A percentile compares a stretch with the other conserved stretches of the same genome.
Conservation (phyloP, 2,329 filamentous ascomycete genomes). For the Fusarium circinatum region DNA sequence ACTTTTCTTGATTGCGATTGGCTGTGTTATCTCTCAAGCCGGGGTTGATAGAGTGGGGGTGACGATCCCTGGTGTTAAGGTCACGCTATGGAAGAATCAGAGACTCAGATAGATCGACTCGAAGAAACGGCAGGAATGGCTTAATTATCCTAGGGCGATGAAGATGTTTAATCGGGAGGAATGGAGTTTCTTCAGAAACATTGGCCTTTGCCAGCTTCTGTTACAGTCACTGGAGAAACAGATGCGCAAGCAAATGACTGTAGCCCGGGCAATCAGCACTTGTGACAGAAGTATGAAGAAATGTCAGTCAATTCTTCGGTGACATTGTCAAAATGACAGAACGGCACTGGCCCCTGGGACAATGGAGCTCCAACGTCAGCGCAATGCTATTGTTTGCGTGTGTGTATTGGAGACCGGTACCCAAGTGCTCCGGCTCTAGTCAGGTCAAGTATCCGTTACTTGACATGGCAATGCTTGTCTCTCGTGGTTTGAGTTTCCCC, state of each 20-base stretch:
- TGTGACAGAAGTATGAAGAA: neutral
- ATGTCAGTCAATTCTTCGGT: neutral
- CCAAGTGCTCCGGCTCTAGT: neutral
- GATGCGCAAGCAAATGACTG: neutral
- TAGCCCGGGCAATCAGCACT: slow-evolving; percentile 2
- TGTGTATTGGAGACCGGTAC: slow-evolving; percentile 20
- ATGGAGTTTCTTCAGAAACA: slow-evolving; percentile 18
- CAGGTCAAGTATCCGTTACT: slow-evolving; percentile 12
- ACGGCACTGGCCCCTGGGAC: neutral
- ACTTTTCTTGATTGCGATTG: slow-evolving; percentile 23
- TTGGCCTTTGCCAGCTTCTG: neutral
- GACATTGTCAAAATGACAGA: slow-evolving; percentile 2
- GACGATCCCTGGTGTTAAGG: slow-evolving; percentile 12
- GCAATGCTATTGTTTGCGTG: neutral
- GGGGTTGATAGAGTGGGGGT: slow-evolving; percentile 24
- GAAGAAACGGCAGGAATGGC: slow-evolving; percentile 24
- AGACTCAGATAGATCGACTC: slow-evolving; percentile 11
- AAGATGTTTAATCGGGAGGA: slow-evolving; percentile 6
- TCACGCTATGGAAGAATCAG: slow-evolving; percentile 12
- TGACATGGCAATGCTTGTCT: neutral
- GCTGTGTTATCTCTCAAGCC: slow-evolving; percentile 11
- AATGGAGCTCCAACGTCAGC: slow-evolving; percentile 13
- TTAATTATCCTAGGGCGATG: neutral
- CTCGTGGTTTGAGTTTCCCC: slow-evolving; percentile 14
- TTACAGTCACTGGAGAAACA: neutral